Percentiles rank a stretch among this genome's conserved stretches.
phyloP scores from a whole-genome alignment of 345 rosid species.

The Dipteronia sinensis region DNA sequence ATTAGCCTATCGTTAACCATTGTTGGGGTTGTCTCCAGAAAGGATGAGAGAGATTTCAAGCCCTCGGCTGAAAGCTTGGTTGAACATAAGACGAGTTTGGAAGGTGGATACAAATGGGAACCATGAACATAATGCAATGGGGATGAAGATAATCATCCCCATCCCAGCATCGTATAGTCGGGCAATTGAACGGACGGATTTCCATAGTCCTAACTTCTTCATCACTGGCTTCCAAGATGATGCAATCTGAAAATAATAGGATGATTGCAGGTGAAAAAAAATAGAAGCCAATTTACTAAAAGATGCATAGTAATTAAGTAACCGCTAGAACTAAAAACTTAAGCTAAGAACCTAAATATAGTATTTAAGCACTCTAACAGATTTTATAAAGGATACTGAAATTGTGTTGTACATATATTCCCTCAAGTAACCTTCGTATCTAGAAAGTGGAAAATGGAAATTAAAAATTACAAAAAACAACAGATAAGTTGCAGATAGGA shows the following conservation, averaged over 20 bases:
- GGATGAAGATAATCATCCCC: slow-evolving; percentile 94
- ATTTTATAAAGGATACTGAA: not conserved
- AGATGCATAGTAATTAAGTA: not conserved
- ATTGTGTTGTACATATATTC: not conserved
- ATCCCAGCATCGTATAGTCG: slow-evolving; percentile 87
- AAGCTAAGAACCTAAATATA: no score
- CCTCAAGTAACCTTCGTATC: not conserved
- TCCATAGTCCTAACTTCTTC: slow-evolving; percentile 80
- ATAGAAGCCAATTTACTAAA: not conserved
- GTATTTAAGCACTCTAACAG: not conserved
- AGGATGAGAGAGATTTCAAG: slow-evolving; percentile 93
- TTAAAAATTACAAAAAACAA: not conserved
- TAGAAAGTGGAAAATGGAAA: not conserved
- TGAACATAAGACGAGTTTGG: slow-evolving; percentile 97
- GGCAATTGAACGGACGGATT: slow-evolving; percentile 81
- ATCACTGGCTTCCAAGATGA: slow-evolving; percentile 90
- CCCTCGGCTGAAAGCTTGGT: slow-evolving; percentile 96
- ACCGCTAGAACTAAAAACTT: not conserved
- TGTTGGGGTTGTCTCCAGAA: slow-evolving; percentile 90
- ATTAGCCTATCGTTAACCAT: slow-evolving; percentile 36
- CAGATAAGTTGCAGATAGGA: not conserved
- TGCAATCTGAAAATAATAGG: slow-evolving; percentile 60
- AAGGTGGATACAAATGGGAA: slow-evolving; percentile 96
- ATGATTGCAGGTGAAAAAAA: not conserved
- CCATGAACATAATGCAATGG: slow-evolving; percentile 85